Conservation (phyloP, 805 yeast species). For the Alloascoidea hylecoeti region DNA sequence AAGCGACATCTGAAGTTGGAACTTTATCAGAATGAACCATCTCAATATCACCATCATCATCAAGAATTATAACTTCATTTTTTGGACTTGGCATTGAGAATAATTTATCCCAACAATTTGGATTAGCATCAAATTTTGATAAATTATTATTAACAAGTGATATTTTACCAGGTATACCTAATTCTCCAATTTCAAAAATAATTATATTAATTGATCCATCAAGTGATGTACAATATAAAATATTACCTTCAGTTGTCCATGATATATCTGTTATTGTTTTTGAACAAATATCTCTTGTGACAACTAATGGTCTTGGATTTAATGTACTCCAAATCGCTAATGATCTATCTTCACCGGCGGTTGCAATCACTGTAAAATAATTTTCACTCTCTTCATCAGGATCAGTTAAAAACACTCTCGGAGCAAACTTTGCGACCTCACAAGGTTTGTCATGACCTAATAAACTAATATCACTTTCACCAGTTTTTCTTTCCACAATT, state of each 20-base stretch:
- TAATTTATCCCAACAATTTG: neutral
- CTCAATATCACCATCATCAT: neutral
- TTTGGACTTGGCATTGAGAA: neutral
- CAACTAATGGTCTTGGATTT: constrained; percentile 61
- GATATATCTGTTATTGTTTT: constrained; percentile 79
- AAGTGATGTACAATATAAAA: constrained; percentile 62
- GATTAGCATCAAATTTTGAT: neutral
- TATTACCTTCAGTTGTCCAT: constrained; percentile 76
- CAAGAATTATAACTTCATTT: neutral
- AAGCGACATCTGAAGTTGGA: neutral
- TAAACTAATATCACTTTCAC: constrained; percentile 49
- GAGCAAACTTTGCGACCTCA: constrained; percentile 46
- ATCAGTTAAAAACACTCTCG: constrained; percentile 17
- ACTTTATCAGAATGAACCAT: too few species aligned
- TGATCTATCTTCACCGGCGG: constrained; percentile 90
- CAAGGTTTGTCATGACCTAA: constrained; percentile 62
- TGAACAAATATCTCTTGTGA: constrained; percentile 59
- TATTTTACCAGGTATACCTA: constrained; percentile 15
- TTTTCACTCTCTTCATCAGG: neutral
- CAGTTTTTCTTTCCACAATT: constrained; percentile 46
- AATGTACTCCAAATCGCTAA: constrained; percentile 82
- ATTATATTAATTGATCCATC: constrained; percentile 73
- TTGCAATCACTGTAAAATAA: constrained; percentile 64
- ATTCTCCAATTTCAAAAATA: constrained; percentile 36
- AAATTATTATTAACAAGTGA: neutral